phyloP scores from a whole-genome alignment of 805 yeast species.

The Priceomyces fermenticarens region DNA sequence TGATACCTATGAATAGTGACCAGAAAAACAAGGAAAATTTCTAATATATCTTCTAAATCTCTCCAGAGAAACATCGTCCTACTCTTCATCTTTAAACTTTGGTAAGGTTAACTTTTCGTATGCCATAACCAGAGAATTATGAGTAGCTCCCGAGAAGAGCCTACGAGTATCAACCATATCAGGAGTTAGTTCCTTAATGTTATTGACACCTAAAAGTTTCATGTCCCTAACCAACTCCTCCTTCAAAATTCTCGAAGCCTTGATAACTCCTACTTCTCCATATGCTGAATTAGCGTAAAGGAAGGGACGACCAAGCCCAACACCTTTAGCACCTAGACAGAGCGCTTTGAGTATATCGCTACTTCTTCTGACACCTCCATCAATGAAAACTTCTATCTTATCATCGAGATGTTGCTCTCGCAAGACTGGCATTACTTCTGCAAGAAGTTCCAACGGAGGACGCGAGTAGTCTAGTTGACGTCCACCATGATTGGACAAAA shows the following conservation, averaged over 20 bases:
- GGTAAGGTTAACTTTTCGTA: conserved; percentile 15
- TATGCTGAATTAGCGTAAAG: conserved; percentile 60
- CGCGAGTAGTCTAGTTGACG: conserved; percentile 79
- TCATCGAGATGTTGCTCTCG: conserved; percentile 44
- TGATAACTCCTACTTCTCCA: conserved; percentile 63
- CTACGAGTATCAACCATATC: conserved; percentile 18
- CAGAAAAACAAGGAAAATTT: too few relatives aligned
- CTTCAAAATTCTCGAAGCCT: conserved; percentile 57
- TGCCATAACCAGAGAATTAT: conserved; percentile 12
- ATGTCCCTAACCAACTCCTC: conserved; percentile 76
- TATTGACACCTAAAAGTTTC: conserved; percentile 76
- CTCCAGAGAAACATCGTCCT: neutral
- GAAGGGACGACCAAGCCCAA: conserved; percentile 67
- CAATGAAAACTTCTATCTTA: conserved; percentile 52
- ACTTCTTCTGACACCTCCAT: conserved; percentile 71
- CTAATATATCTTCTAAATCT: too few relatives aligned
- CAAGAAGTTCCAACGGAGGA: conserved; percentile 72
- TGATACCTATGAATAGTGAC: too few relatives aligned
- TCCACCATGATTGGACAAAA: conserved; percentile 87
- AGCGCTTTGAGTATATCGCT: conserved; percentile 64
- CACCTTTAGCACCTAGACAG: conserved; percentile 68
- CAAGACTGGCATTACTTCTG: conserved; percentile 61
- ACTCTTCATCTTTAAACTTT: conserved; percentile 8
- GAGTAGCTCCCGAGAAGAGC: conserved; percentile 25
- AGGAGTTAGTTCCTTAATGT: conserved; percentile 46